A percentile compares a stretch with the other conserved stretches of the same genome.
phyloP scores from a whole-genome alignment of 2,329 filamentous ascomycete genomes.

The Fonsecaea erecta region DNA sequence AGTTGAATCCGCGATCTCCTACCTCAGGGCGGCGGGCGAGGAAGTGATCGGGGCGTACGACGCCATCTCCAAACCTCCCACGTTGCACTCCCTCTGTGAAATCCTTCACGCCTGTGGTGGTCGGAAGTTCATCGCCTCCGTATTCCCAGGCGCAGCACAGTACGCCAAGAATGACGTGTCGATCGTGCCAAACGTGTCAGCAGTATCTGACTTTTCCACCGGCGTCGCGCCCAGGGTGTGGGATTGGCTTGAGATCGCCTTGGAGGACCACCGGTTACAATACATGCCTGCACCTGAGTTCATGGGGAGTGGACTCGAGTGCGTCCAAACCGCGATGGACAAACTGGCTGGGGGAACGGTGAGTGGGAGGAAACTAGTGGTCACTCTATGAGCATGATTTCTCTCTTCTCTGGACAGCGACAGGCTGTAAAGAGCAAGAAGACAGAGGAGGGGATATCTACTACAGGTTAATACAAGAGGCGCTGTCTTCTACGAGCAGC shows the following conservation, averaged over 20 bases:
- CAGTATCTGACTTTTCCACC: neutral
- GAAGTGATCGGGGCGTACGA: constrained; percentile 14
- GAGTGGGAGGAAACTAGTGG: constrained; percentile 7
- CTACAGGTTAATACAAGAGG: too few species aligned
- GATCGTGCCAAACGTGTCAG: constrained; percentile 4
- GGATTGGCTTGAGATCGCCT: constrained; percentile 2
- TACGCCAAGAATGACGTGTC: constrained; percentile 1
- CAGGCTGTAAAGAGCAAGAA: too few species aligned
- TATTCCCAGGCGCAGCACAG: constrained; percentile 7
- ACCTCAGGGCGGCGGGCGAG: neutral
- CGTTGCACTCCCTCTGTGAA: constrained; percentile 1
- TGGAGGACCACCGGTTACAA: neutral
- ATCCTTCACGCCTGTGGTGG: neutral
- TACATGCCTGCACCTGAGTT: constrained; percentile 3
- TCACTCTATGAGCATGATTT: neutral
- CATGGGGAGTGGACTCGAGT: constrained; percentile 3
- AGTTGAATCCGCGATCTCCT: constrained; percentile 3
- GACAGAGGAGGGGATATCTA: too few species aligned
- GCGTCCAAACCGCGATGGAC: constrained; percentile 6
- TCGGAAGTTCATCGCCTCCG: constrained; percentile 9
- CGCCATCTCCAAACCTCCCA: constrained; percentile 4
- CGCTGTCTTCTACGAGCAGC: too few species aligned
- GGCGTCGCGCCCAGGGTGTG: neutral
- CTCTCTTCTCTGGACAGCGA: neutral
- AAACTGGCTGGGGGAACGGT: constrained; percentile 5